These are phyloP conservation scores for Nidularia pulvinata DNA, from an alignment of 768 basidiomycete species.

Conservation along the genomic window DNA sequence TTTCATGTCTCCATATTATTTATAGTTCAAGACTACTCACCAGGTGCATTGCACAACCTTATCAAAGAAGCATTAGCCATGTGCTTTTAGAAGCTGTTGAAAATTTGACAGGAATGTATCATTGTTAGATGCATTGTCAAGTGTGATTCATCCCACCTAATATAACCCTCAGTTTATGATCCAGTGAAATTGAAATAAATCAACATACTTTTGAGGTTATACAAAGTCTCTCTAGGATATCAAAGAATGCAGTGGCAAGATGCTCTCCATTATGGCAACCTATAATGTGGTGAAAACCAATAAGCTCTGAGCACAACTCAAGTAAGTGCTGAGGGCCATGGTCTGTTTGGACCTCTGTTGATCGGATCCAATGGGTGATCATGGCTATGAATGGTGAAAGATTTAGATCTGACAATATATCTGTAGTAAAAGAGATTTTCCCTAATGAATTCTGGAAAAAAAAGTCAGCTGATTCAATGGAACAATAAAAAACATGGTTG, in stretches of 20 bases:
- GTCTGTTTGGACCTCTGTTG: not conserved
- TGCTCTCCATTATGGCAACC: not conserved
- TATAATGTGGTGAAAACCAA: not conserved
- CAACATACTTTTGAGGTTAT: not conserved
- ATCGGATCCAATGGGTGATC: not conserved
- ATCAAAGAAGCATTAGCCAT: not conserved
- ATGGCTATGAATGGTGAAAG: not conserved
- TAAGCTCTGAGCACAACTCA: not conserved
- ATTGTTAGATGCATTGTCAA: not conserved
- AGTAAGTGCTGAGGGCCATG: not conserved
- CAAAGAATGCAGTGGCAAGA: not conserved
- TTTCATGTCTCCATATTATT: not conserved
- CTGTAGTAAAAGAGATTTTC: not conserved
- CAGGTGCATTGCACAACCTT: not conserved
- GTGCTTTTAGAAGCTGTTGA: not conserved
- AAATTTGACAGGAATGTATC: not conserved
- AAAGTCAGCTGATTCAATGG: not conserved
- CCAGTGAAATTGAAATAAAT: not conserved
- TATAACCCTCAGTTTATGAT: not conserved
- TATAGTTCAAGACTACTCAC: not conserved
- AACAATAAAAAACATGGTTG: not conserved
- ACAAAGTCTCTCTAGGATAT: not conserved
- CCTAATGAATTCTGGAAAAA: not conserved
- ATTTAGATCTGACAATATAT: not conserved
- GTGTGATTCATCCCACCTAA: not conserved